These are phyloP conservation scores for Candida patagonica DNA, from an alignment of 805 yeast species.

Conservation along the genomic window DNA sequence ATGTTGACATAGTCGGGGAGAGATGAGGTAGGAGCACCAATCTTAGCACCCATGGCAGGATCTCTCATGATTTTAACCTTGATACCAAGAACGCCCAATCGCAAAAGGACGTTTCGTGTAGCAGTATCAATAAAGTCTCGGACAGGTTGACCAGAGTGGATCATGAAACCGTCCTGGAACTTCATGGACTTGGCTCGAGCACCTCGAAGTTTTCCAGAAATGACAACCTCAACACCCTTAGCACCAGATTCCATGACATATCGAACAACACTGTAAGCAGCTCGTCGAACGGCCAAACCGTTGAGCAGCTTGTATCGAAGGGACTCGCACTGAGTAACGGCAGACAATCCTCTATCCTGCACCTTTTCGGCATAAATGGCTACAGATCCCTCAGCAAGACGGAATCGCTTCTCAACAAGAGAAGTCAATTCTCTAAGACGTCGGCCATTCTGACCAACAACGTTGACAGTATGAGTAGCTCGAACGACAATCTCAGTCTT, in stretches of 20 bases:
- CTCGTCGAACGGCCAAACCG: slow-evolving; percentile 99
- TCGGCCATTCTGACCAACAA: slow-evolving; percentile 99
- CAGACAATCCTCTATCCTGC: slow-evolving; percentile 98
- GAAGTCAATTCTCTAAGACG: slow-evolving; percentile 98
- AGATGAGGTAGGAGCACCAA: slow-evolving; percentile 38
- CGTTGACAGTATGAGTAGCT: slow-evolving; percentile 98
- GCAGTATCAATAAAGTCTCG: slow-evolving; percentile 97
- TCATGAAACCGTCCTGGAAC: slow-evolving; percentile 99
- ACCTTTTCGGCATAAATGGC: slow-evolving; percentile 98
- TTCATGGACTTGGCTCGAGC: slow-evolving; percentile 99
- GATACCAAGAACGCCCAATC: slow-evolving; percentile 99
- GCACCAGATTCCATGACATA: slow-evolving; percentile 99
- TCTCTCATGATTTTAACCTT: slow-evolving; percentile 99
- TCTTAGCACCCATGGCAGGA: slow-evolving; percentile 49
- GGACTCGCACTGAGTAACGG: slow-evolving; percentile 99
- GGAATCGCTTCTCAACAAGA: slow-evolving; percentile 97
- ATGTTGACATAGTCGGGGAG: slow-evolving; percentile 93
- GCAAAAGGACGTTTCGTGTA: slow-evolving; percentile 98
- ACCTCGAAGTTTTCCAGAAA: slow-evolving; percentile 99
- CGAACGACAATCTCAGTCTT: slow-evolving; percentile 97
- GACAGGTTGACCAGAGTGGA: slow-evolving; percentile 99
- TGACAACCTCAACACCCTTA: slow-evolving; percentile 99
- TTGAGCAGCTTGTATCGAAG: slow-evolving; percentile 94
- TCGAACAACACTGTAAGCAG: slow-evolving; percentile 99
- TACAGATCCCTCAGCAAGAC: slow-evolving; percentile 85